phyloP scores from a whole-genome alignment of 352 stramenopile genomes.

The Phytopythium montanum region DNA sequence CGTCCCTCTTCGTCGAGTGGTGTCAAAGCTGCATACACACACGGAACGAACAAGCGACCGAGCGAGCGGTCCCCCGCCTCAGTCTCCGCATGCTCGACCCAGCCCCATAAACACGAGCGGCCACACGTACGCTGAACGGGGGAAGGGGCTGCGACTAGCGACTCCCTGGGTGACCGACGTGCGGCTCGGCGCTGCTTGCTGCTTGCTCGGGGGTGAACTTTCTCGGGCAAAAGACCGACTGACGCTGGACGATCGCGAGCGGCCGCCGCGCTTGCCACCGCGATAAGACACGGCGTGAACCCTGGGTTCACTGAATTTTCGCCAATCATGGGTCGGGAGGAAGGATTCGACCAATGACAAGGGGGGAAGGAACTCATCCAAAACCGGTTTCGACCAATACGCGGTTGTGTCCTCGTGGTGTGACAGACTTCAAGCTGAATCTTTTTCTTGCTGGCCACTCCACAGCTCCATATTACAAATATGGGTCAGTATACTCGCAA shows the following conservation, averaged over 20 bases:
- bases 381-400: constrained; percentile 2
- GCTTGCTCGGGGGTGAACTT: neutral
- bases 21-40: too few relatives aligned
- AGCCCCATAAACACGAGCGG: too few relatives aligned
- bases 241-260: constrained; percentile 3
- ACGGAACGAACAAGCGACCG: too few relatives aligned
- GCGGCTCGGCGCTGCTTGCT: neutral
- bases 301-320: neutral
- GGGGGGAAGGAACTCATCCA: neutral
- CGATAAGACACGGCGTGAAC: constrained; percentile 1
- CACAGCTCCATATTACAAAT: neutral
- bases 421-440: constrained; percentile 11
- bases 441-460: neutral
- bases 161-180: neutral
- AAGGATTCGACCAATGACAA: neutral
- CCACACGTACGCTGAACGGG: neutral
- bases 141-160: neutral
- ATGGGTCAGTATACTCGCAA: neutral
- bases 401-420: neutral
- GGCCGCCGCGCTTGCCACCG: neutral
- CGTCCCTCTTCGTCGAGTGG: neutral
- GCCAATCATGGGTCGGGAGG: neutral
- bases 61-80: too few relatives aligned
- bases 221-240: constrained; percentile 9
- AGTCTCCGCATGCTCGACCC: neutral